Conservation (phyloP, 129 eudicot species). For the Tagetes erecta region DNA sequence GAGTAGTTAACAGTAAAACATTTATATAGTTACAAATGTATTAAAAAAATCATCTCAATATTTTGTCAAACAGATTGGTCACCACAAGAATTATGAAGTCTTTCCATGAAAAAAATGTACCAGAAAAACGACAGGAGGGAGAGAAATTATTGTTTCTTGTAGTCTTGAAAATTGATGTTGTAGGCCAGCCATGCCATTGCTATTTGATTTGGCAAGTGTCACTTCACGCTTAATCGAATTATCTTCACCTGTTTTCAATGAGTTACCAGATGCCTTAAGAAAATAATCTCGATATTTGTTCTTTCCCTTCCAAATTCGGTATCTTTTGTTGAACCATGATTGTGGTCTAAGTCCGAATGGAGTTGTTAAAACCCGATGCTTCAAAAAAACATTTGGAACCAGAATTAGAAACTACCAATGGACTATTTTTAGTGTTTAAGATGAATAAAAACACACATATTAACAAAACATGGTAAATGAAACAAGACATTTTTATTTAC, state of each 20-base stretch:
- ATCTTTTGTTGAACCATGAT: constrained; percentile 30
- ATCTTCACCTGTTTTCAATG: constrained; percentile 17
- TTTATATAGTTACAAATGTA: background rate
- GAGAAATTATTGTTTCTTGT: constrained; percentile 46
- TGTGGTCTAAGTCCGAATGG: constrained; percentile 31
- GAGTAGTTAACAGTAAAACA: constrained; percentile 3
- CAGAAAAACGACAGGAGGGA: constrained; percentile 49
- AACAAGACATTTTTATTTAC: background rate
- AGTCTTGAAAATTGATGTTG: constrained; percentile 31
- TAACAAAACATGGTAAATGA: background rate
- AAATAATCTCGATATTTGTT: constrained; percentile 25
- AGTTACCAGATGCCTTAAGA: constrained; percentile 33
- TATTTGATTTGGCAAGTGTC: constrained; percentile 22
- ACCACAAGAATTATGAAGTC: background rate
- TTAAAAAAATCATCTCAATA: background rate
- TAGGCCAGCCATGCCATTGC: constrained; percentile 21
- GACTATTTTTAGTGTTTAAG: background rate
- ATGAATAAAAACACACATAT: background rate
- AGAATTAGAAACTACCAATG: background rate
- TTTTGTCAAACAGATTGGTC: background rate
- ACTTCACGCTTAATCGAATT: constrained; percentile 28
- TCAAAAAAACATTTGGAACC: constrained; percentile 30
- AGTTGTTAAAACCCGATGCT: constrained; percentile 41
- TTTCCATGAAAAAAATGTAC: constrained; percentile 30
- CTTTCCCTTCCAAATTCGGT: constrained; percentile 25